These are phyloP conservation scores for barrel medic (Medicago truncatula) DNA, from an alignment of 306 rosid species.

Conservation along the genomic window MtrunA17r5.0-ANR NC_053047.1:31946501-31947000, in stretches of 20 bases:
- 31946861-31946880: too few relatives aligned
- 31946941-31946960: too few relatives aligned
- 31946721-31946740: too few relatives aligned
- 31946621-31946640: constrained; percentile 47
- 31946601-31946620: constrained; percentile 61
- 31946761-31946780: not conserved
- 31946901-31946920: too few relatives aligned
- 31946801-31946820: too few relatives aligned
- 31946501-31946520: constrained; percentile 56
- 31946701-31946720: not conserved
- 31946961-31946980: not conserved
- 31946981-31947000: too few relatives aligned
- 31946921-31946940: too few relatives aligned
- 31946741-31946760: too few relatives aligned
- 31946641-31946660: constrained; percentile 40
- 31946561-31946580: constrained; percentile 45
- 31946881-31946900: too few relatives aligned
- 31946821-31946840: too few relatives aligned
- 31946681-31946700: constrained; percentile 14
- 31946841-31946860: too few relatives aligned
- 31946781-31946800: too few relatives aligned
- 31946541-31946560: constrained; percentile 53
- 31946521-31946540: constrained; percentile 53
- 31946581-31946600: constrained; percentile 47
- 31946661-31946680: constrained; percentile 38